These are phyloP conservation scores for Elsinoe perseae DNA, from an alignment of 2,329 filamentous ascomycete genomes.

Conservation along the genomic window DNA sequence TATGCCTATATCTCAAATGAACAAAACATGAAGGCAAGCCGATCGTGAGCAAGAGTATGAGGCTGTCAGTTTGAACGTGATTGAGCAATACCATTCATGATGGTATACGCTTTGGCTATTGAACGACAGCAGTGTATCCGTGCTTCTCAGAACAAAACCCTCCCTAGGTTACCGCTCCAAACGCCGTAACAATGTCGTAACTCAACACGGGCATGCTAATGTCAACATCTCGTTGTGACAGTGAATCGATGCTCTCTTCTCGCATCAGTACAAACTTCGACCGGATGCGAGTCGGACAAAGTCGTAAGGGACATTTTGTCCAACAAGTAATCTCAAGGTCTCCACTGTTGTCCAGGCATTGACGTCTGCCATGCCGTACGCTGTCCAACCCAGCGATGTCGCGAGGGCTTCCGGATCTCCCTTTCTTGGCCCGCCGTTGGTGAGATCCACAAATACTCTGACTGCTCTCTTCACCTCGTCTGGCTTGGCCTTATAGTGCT, in stretches of 20 bases:
- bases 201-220: background rate
- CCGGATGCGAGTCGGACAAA: constrained; percentile 70
- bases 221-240: background rate
- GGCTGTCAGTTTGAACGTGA: background rate
- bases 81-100: background rate
- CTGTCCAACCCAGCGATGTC: constrained; percentile 66
- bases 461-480: constrained; percentile 26
- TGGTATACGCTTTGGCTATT: background rate
- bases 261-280: constrained; percentile 39
- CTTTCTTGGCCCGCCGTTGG: constrained; percentile 55
- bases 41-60: background rate
- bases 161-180: background rate
- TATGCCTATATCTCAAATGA: no score
- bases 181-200: constrained; percentile 9
- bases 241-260: background rate
- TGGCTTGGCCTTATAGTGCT: constrained; percentile 53
- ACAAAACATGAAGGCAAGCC: background rate
- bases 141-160: background rate
- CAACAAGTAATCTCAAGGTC: constrained; percentile 67
- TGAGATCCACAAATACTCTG: constrained; percentile 75
- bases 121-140: constrained; percentile 11
- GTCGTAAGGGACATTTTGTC: constrained; percentile 80
- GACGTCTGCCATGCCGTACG: constrained; percentile 71
- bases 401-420: constrained; percentile 63
- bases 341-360: constrained; percentile 79